Evolutionary conservation across 352 stramenopile species (phyloP), one percentile per base, ranked within the genome.

Genomic region (Sclerospora graminicola): DNA sequence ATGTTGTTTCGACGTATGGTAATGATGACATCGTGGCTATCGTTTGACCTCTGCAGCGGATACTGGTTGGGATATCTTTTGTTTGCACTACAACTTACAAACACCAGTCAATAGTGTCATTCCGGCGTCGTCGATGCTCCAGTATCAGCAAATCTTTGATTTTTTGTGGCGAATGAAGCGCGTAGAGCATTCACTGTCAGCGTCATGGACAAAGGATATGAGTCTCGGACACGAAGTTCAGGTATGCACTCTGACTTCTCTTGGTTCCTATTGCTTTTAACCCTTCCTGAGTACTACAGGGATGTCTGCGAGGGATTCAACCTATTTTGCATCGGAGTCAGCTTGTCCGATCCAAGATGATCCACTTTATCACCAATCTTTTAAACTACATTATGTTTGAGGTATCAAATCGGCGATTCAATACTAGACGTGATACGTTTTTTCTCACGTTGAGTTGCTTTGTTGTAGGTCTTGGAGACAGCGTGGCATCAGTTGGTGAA

Each of bases 301-400:
- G 69, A 8, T 64, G 64, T 26, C 45, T 91, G 27, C 80, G 63
- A 31, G 69, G 64, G 23, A 66, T 89, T 41, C 28, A 45, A 29
- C 54, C 52, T 42, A 55, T 96, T 14, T 71, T 99, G 19, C 87
- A 97, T 63, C 83, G 81, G 26, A 96, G 95, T 51, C 91, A 97
- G 44, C 76, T 98, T 11, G 79, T 97, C 37, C 83, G 95, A 21
- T 96, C 95, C 16, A 84, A 98, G 34, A 99, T 99, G 96, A 94
- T 97, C 45, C 94, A 98, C 58, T 98, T 99, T 59, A 94, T 90
- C 16, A 89, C 87, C 29, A 99, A 98, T 48, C 76, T 99, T 16
- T 89, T 97, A 57, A 98, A 93, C 54, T 99, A 98, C 60, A 89
- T 98, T 57, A 98, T 98, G 93, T 98, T 99, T 66, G 95, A 99